Base-by-base conservation (phyloP, 257 asterid genomes). In the Knoxia roxburghii region DNA sequence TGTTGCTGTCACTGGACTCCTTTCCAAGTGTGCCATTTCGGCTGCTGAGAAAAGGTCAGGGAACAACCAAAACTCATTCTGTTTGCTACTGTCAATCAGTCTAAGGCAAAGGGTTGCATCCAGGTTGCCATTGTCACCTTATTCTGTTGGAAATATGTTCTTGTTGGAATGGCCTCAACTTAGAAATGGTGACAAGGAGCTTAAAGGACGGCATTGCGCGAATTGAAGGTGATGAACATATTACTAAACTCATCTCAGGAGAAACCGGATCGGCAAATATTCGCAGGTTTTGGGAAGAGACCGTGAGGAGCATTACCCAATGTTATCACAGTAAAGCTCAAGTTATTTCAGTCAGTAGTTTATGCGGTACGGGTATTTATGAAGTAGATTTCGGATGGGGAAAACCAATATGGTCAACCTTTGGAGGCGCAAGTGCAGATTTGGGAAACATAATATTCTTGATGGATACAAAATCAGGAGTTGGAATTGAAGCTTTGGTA, bases 131-230 rank as follows among this genome's bases (percentile, higher is more conserved):
- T 17, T 67, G 1, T n/a, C 55, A 0, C 48, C 26, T 56, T 18
- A 57, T 32, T 45, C 58, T 7, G 17, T 58, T 4, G 73, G 73
- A 48, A 67, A 67, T 67, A 40, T 67, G 9, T 18, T 39, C 37
- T 67, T 54, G 54, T 1, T 15, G 9, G 33, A 5, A 39, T 12
- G 45, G n/a, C 18, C 49, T 43, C 4, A 4, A 43, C 26, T 4
- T 55, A 14, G 39, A 55, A 7, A 18, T 11, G 37, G 11, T 55
- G 61, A 26, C 26, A 7, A 7, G n/a, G 60, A 23, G 60, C n/a
- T 1, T 54, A 3, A 3, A 20, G 30, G 60, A 12, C 18, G 2
- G n/a, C 33, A 8, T 54, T 54, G 60, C 60, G 6, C 13, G 9
- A 12, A 15, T 54, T 11, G 6, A 54, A 1, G 60, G 33, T 5